Percentiles rank a stretch among this genome's conserved stretches.
These are phyloP conservation scores for Rhynchosporium graminicola DNA, from an alignment of 2,329 filamentous ascomycete genomes.

Conservation along the genomic window DNA sequence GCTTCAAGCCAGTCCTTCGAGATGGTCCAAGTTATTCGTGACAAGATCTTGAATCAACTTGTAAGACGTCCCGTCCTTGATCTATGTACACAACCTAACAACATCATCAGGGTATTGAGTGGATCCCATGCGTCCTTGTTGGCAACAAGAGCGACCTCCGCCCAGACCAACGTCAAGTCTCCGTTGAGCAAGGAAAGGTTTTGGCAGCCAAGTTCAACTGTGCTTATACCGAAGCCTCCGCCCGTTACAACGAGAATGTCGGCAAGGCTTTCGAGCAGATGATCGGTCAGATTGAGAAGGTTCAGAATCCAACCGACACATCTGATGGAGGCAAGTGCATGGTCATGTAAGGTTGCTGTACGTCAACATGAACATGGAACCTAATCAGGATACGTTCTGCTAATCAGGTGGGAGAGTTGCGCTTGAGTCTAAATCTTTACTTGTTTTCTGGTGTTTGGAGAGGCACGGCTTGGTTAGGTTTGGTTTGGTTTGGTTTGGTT, in stretches of 20 bases:
- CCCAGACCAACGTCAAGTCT: slow-evolving; percentile 90
- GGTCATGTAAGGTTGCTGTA: slow-evolving; percentile 65
- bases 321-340: slow-evolving; percentile 77
- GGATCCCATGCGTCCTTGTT: slow-evolving; percentile 90
- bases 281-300: slow-evolving; percentile 92
- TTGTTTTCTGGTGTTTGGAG: slow-evolving; percentile 18
- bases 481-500: slow-evolving; percentile 17
- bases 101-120: slow-evolving; percentile 73
- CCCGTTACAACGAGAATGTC: slow-evolving; percentile 93
- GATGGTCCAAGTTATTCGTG: slow-evolving; percentile 93
- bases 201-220: slow-evolving; percentile 86
- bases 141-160: slow-evolving; percentile 96
- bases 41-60: slow-evolving; percentile 96
- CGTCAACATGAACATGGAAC: neutral
- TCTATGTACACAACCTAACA: slow-evolving; percentile 3
- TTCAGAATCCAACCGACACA: slow-evolving; percentile 84
- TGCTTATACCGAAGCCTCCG: slow-evolving; percentile 92
- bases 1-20: slow-evolving; percentile 92
- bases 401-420: neutral
- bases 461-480: slow-evolving; percentile 13
- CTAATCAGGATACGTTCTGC: slow-evolving; percentile 3
- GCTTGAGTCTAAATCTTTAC: slow-evolving; percentile 3
- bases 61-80: slow-evolving; percentile 53
- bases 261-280: slow-evolving; percentile 89
- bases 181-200: slow-evolving; percentile 79